Evolutionary conservation across 2,329 filamentous ascomycete species (phyloP), one percentile per base, ranked within the genome.

Genomic region (Cytospora mali): DNA sequence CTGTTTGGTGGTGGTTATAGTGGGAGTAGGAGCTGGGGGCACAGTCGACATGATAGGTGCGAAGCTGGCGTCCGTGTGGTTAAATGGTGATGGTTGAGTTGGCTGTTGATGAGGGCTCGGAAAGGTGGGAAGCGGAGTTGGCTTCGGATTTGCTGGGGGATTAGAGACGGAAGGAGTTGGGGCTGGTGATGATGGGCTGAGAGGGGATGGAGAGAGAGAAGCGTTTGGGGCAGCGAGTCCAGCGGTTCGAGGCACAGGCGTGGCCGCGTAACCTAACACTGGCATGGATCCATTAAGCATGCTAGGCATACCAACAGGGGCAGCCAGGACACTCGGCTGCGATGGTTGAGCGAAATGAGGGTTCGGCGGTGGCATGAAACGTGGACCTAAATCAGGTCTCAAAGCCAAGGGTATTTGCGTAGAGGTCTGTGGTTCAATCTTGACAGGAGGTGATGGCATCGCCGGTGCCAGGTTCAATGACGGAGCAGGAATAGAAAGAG

Each of bases 141-240:
- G 25, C 29, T 23, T 51, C 14, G 62, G 28, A 27, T 39, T 61
- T 25, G 61, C 23, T 46, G 25, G 28, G 3, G 61, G 35, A 0
- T 35, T 10, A n/a, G 42, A 35, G 11, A 56, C 39, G 7, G 55
- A 49, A 35, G 55, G 49, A 27, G n/a, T 6, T 1, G 50, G 48
- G 11, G 55, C 49, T 29, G 53, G 31, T n/a, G 62, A 52, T 28
- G 61, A 48, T 7, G 68, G 68, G 48, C 68, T 53, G 4, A 70
- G 55, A 21, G 70, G 67, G 2, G 69, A 69, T 9, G 66, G 65
- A 5, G 66, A 66, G 23, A 69, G 71, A 16, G 68, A 62, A 2
- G 69, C 65, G 55, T 69, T 69, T 1, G 72, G 71, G 0, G 67
- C 65, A 18, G 70, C 70, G 9, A 74, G 71, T 9, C 70, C 68